Evolutionary conservation across 306 rosid species (phyloP), one percentile per base, ranked within the genome.

Genomic region (Cucurbita pepo): DNA sequence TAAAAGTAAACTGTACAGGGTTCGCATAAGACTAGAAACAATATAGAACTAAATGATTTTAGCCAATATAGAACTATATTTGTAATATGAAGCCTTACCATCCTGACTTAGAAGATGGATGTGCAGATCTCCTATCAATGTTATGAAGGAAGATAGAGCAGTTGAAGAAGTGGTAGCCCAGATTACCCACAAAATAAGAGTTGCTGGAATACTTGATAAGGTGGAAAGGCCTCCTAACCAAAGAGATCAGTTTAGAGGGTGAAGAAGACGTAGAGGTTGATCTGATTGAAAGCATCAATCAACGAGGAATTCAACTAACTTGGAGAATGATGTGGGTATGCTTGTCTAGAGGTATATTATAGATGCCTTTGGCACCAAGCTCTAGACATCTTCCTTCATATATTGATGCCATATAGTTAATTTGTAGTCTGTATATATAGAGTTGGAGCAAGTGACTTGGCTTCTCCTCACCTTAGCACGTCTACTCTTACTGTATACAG

Each of bases 31-130:
- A 2, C 40, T 58, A 30, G 18, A 47, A 57, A 57, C 63, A 13
- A 12, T 13, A 5, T 8, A 14, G 15, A 47, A 47, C 51, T 47
- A 47, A 47, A 47, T 12, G 52, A 12, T 47, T 47, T 47, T 47
- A 3, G 50, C 11, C 11, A 30, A 30, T 30, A 30, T 30, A 30
- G 3, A 30, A 30, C 34, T 30, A 30, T 30, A 30, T 63, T 63
- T 30, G 36, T 63, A n/a, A 38, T 11, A n/a, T 63, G 36, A 38
- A 63, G 51, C 70, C 16, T 64, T 43, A 10, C 36, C 30, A 64
- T 64, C 37, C 71, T 43, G 34, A 63, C 52, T 63, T 63, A 18
- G 70, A 63, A 63, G 69, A 63, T 63, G 71, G 53, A 15, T 65
- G 54, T 65, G 71, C 71, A 65, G 54, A 65, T 44, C 53, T 21